Percentiles rank a stretch among this genome's conserved stretches.
Conservation (phyloP, 2,329 filamentous ascomycete genomes). For the Ophiosphaerella herpotricha region DNA sequence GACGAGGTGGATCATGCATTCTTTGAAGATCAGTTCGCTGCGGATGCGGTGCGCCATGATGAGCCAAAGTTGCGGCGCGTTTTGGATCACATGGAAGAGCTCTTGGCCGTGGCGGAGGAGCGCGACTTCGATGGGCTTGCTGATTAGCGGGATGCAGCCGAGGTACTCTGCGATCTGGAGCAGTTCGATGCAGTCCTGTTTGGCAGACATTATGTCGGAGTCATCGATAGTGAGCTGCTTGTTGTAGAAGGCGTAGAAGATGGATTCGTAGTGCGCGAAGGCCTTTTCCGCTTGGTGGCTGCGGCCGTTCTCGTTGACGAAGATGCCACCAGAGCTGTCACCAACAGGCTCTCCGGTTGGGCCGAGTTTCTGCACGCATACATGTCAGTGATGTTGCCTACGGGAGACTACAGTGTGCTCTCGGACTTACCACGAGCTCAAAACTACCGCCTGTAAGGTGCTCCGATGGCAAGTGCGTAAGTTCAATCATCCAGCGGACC, state of each 20-base stretch:
- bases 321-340: conserved; percentile 13
- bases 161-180: conserved; percentile 55
- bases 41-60: conserved; percentile 52
- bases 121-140: conserved; percentile 53
- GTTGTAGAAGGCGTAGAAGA: conserved; percentile 56
- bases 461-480: conserved; percentile 25
- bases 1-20: conserved; percentile 52
- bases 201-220: conserved; percentile 43
- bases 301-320: conserved; percentile 45
- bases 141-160: conserved; percentile 49
- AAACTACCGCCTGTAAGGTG: conserved; percentile 28
- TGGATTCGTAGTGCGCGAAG: conserved; percentile 47
- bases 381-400: background rate
- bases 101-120: conserved; percentile 54
- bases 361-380: conserved; percentile 37
- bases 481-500: conserved; percentile 41
- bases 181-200: conserved; percentile 49
- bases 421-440: conserved; percentile 27
- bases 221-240: conserved; percentile 48
- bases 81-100: conserved; percentile 52
- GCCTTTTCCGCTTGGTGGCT: conserved; percentile 28
- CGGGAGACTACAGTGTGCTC: background rate
- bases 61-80: conserved; percentile 52
- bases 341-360: conserved; percentile 34
- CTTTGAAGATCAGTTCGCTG: conserved; percentile 52